A percentile compares a stretch with the other conserved stretches of the same genome.
Conservation (phyloP, 1,139 yeast species). For the Casaregolazyma lundiana region DNA sequence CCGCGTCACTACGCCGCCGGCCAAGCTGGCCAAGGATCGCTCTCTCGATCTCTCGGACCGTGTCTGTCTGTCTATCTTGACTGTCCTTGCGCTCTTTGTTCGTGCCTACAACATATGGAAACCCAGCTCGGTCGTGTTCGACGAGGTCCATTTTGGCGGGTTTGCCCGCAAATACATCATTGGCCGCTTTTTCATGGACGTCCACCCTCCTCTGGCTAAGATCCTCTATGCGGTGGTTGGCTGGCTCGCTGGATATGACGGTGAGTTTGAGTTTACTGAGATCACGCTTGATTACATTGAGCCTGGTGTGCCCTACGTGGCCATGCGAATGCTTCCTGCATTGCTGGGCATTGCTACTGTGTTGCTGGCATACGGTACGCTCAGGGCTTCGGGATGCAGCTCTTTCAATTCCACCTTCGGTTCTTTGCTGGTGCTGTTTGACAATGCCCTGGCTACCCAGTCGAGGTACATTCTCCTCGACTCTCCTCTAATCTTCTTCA, state of each 20-base stretch:
- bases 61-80: conserved; percentile 43
- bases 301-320: conserved; percentile 76
- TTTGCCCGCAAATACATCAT: conserved; percentile 58
- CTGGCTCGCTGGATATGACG: conserved; percentile 82
- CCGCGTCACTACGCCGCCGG: conserved; percentile 43
- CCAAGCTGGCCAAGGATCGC: conserved; percentile 33
- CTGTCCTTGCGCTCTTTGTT: conserved; percentile 50
- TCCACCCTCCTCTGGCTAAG: conserved; percentile 98
- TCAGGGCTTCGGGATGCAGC: conserved; percentile 82
- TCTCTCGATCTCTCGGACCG: conserved; percentile 26
- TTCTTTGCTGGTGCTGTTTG: conserved; percentile 64
- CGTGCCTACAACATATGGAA: conserved; percentile 57
- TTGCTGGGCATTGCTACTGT: conserved; percentile 76
- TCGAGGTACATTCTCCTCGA: conserved; percentile 87
- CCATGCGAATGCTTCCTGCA: conserved; percentile 88
- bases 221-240: conserved; percentile 88
- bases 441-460: conserved; percentile 83
- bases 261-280: conserved; percentile 81
- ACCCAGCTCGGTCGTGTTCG: conserved; percentile 87
- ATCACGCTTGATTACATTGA: conserved; percentile 79
- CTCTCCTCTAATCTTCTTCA: conserved; percentile 85
- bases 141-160: conserved; percentile 73
- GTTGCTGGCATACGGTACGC: conserved; percentile 68
- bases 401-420: conserved; percentile 69
- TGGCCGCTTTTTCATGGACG: conserved; percentile 83